phyloP scores from a whole-genome alignment of 352 stramenopile genomes.

The Globisporangium irregulare region DNA sequence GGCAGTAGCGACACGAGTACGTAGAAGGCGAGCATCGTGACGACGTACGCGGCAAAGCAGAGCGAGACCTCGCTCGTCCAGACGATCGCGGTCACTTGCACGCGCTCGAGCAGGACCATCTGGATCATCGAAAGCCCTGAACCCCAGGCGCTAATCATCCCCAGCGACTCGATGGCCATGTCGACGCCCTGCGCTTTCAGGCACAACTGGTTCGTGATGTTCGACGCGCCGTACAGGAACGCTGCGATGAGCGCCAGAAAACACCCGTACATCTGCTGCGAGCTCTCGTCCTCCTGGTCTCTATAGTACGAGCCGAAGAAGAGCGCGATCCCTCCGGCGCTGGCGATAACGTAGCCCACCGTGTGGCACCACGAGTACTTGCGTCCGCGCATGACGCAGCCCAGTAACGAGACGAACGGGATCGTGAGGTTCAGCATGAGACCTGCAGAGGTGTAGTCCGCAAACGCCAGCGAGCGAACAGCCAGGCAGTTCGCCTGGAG shows the following conservation, averaged over 20 bases:
- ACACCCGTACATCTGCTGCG: slow-evolving; percentile 32
- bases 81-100: slow-evolving; percentile 20
- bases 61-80: slow-evolving; percentile 27
- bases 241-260: slow-evolving; percentile 28
- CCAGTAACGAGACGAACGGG: slow-evolving; percentile 40
- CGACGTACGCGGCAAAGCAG: slow-evolving; percentile 32
- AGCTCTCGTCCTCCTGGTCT: slow-evolving; percentile 21
- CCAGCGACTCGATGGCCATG: slow-evolving; percentile 27
- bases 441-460: slow-evolving; percentile 30
- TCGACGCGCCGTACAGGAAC: slow-evolving; percentile 37
- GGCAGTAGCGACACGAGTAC: slow-evolving; percentile 31
- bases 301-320: slow-evolving; percentile 22
- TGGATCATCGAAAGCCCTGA: slow-evolving; percentile 28
- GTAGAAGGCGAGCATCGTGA: slow-evolving; percentile 41
- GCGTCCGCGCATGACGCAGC: slow-evolving; percentile 21
- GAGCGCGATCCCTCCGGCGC: slow-evolving; percentile 23
- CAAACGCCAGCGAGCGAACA: slow-evolving; percentile 28
- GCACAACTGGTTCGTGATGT: slow-evolving; percentile 38
- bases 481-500: slow-evolving; percentile 41
- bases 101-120: slow-evolving; percentile 26
- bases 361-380: slow-evolving; percentile 31
- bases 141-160: slow-evolving; percentile 30
- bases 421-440: slow-evolving; percentile 45
- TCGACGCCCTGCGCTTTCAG: slow-evolving; percentile 24
- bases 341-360: slow-evolving; percentile 23